Percentiles rank a stretch among this genome's conserved stretches.
phyloP scores from a whole-genome alignment of 257 asterid genomes.

The Penstemon davidsonii region DNA sequence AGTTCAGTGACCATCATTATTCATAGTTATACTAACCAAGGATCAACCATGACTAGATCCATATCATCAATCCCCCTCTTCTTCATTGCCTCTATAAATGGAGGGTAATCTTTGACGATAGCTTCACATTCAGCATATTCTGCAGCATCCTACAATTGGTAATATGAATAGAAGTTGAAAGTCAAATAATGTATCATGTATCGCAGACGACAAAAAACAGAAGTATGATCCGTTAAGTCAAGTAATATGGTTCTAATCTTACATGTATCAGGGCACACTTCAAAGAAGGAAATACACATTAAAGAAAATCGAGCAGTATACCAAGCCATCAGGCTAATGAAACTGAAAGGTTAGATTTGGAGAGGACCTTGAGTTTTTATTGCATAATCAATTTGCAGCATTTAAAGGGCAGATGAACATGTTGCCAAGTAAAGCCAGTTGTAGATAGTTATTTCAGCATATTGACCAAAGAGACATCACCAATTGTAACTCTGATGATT shows the following conservation, averaged over 20 bases:
- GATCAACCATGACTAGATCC: constrained; percentile 99
- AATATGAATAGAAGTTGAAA: constrained; percentile 6
- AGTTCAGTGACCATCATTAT: constrained; percentile 16
- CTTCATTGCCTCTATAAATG: constrained; percentile 94
- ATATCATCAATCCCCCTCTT: constrained; percentile 97
- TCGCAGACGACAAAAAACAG: constrained; percentile 8
- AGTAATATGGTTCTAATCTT: background rate
- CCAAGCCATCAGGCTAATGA: constrained; percentile 10
- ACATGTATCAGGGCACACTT: background rate
- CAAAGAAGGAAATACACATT: background rate
- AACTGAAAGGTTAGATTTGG: background rate
- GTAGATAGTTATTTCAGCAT: background rate
- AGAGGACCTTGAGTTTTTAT: constrained; percentile 1
- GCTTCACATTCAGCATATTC: constrained; percentile 99
- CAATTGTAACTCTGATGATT: background rate
- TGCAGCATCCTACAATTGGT: constrained; percentile 70
- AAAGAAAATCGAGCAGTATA: background rate
- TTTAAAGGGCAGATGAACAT: background rate
- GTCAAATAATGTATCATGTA: constrained; percentile 18
- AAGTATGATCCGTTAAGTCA: background rate
- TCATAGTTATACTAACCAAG: constrained; percentile 60
- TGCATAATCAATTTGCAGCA: background rate
- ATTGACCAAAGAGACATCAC: background rate
- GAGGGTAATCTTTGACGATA: constrained; percentile 83
- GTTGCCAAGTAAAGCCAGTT: background rate